Percentiles rank a stretch among this genome's conserved stretches.
These are phyloP conservation scores for Saturnispora kantuleensis DNA, from an alignment of 805 yeast genomes.

Conservation along the genomic window DNA sequence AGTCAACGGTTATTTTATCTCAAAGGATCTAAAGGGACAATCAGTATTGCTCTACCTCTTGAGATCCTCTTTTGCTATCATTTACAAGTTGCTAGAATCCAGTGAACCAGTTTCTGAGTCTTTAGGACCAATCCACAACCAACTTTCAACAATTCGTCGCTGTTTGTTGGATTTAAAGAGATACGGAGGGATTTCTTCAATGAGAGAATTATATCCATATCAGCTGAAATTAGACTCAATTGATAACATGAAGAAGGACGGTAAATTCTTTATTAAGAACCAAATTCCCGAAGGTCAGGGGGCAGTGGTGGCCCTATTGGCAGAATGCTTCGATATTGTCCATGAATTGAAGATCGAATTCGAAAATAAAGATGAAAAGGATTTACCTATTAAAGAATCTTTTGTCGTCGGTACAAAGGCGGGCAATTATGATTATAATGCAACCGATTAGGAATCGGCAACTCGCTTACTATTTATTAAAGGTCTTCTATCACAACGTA, in stretches of 20 bases:
- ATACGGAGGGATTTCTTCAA: conserved; percentile 82
- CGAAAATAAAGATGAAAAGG: conserved; percentile 46
- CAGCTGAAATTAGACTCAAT: conserved; percentile 88
- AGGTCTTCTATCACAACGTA: not conserved
- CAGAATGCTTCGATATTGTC: conserved; percentile 89
- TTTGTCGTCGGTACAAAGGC: conserved; percentile 31
- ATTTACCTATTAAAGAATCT: conserved; percentile 19
- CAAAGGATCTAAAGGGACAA: conserved; percentile 40
- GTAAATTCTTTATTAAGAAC: conserved; percentile 80
- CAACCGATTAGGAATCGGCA: conserved; percentile 21
- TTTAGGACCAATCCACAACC: conserved; percentile 87
- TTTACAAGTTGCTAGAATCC: conserved; percentile 80
- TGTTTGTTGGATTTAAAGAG: conserved; percentile 84
- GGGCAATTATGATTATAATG: conserved; percentile 27
- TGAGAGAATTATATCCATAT: conserved; percentile 89
- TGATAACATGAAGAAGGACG: conserved; percentile 81
- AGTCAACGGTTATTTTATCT: conserved; percentile 46
- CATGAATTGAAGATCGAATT: conserved; percentile 85
- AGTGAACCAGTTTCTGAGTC: conserved; percentile 95
- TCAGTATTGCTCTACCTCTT: conserved; percentile 61
- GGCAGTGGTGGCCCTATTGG: conserved; percentile 76
- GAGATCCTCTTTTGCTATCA: conserved; percentile 83
- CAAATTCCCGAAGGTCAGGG: conserved; percentile 98
- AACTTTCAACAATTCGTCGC: conserved; percentile 80
- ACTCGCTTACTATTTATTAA: conserved; percentile 3